Conservation (phyloP, 2,329 filamentous ascomycete species). For the Microdochium bolleyi region DNA sequence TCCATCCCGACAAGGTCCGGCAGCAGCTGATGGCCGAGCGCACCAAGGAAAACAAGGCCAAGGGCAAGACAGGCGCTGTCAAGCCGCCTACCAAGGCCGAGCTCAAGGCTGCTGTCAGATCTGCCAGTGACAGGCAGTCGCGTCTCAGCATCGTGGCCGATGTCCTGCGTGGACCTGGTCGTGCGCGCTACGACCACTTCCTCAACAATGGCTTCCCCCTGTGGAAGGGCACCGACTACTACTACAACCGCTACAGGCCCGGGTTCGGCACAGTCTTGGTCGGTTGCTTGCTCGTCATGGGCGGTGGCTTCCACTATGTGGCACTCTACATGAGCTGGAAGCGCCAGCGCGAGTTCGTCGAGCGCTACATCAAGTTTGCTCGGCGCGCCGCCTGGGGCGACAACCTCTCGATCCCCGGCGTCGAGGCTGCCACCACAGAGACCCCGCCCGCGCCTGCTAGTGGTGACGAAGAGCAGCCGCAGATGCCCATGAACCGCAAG, state of each 20-base stretch:
- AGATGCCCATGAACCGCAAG: constrained; percentile 66
- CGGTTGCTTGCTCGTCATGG: constrained; percentile 74
- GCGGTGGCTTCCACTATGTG: constrained; percentile 81
- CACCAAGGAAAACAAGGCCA: constrained; percentile 41
- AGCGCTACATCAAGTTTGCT: constrained; percentile 85
- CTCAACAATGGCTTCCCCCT: constrained; percentile 84
- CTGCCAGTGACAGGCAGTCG: constrained; percentile 74
- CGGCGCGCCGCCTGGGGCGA: constrained; percentile 86
- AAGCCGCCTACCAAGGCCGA: constrained; percentile 68
- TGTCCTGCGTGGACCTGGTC: constrained; percentile 71
- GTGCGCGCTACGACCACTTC: constrained; percentile 93
- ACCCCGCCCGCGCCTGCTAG: constrained; percentile 33
- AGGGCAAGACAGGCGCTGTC: constrained; percentile 39
- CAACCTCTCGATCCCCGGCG: constrained; percentile 62
- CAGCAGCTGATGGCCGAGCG: constrained; percentile 70
- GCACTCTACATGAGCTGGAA: constrained; percentile 81
- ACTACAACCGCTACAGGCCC: constrained; percentile 89
- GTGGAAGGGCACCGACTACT: constrained; percentile 98
- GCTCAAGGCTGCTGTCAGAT: constrained; percentile 70
- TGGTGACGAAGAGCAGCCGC: constrained; percentile 40
- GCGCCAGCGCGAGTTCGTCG: constrained; percentile 83
- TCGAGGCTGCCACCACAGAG: constrained; percentile 40
- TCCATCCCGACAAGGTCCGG: constrained; percentile 95
- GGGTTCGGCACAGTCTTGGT: constrained; percentile 78
- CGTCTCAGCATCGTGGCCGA: constrained; percentile 78